phyloP scores from a whole-genome alignment of 2,329 filamentous ascomycete genomes.

The Monilinia laxa region DNA sequence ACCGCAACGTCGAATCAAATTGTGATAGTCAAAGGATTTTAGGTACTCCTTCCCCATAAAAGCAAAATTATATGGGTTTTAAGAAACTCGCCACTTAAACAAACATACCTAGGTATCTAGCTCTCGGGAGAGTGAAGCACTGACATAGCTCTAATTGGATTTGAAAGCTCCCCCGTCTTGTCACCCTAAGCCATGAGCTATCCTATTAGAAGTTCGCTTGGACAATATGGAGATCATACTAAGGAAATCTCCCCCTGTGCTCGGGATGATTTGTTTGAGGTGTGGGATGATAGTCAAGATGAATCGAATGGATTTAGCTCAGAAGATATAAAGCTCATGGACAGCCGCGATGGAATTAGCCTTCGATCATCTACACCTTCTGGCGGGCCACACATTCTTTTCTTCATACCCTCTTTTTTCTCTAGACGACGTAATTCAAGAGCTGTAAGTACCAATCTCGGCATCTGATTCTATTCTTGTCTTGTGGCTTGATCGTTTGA shows the following conservation, averaged over 20 bases:
- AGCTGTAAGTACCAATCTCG: constrained; percentile 12
- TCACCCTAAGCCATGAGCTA: constrained; percentile 2
- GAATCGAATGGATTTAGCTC: neutral
- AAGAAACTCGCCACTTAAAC: constrained; percentile 12
- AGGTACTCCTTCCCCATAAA: neutral
- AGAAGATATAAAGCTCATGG: constrained; percentile 13
- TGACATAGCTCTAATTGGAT: constrained; percentile 8
- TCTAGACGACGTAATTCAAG: constrained; percentile 7
- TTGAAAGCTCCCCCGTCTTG: neutral
- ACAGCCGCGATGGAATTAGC: neutral
- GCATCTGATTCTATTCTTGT: neutral
- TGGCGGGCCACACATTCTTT: constrained; percentile 19
- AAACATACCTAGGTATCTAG: neutral
- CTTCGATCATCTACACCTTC: constrained; percentile 9
- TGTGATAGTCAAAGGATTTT: neutral
- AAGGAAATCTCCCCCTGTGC: constrained; percentile 13
- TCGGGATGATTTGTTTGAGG: constrained; percentile 17
- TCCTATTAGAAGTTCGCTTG: neutral
- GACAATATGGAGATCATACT: constrained; percentile 7
- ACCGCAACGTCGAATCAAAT: constrained; percentile 16
- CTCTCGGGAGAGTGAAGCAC: constrained; percentile 9
- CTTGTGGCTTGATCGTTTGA: constrained; percentile 11
- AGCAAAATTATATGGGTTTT: neutral
- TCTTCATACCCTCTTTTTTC: constrained; percentile 1
- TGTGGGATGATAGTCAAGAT: constrained; percentile 12